Conservation (phyloP, 164 flowering plant species). For the Umbellularia californica region DNA sequence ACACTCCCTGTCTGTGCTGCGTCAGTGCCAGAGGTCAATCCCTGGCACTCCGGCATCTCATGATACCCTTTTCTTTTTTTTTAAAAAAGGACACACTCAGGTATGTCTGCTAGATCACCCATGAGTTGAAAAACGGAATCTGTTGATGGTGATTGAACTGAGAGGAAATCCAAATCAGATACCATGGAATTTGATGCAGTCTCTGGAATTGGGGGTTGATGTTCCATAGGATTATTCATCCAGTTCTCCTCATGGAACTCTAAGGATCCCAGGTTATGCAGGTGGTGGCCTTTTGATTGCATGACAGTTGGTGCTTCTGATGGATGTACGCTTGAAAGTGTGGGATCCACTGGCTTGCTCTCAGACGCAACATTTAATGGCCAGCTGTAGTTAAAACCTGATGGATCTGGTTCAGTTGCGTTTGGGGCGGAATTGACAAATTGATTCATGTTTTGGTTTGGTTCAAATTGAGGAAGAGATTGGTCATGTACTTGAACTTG, state of each 20-base stretch:
- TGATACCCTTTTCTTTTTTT: too few species aligned
- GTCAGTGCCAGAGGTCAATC: too few species aligned
- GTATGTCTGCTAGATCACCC: slow-evolving; percentile 23
- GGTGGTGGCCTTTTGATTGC: slow-evolving; percentile 16
- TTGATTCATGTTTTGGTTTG: slow-evolving; percentile 18
- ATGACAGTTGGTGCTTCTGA: slow-evolving; percentile 7
- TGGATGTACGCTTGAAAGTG: slow-evolving; percentile 16
- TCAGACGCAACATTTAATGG: background rate
- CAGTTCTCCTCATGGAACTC: slow-evolving; percentile 28
- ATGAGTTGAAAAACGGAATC: slow-evolving; percentile 30
- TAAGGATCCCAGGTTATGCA: slow-evolving; percentile 9
- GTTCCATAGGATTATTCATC: slow-evolving; percentile 21
- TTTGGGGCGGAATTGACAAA: slow-evolving; percentile 5
- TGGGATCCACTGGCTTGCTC: slow-evolving; percentile 2
- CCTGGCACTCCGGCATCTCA: too few species aligned
- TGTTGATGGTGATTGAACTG: slow-evolving; percentile 19
- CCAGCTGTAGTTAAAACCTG: slow-evolving; percentile 16
- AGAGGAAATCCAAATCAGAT: slow-evolving; percentile 13
- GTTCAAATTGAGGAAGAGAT: slow-evolving; percentile 13
- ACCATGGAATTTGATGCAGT: slow-evolving; percentile 16
- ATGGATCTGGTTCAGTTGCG: background rate
- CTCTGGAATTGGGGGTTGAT: slow-evolving; percentile 16
- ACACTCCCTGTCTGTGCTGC: too few species aligned
- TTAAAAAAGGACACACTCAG: background rate
- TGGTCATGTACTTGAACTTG: slow-evolving; percentile 10